A percentile compares a stretch with the other conserved stretches of the same genome.
Conservation (phyloP, 1,139 yeast genomes). For the Keqinozyma sinolaborantium region DNA sequence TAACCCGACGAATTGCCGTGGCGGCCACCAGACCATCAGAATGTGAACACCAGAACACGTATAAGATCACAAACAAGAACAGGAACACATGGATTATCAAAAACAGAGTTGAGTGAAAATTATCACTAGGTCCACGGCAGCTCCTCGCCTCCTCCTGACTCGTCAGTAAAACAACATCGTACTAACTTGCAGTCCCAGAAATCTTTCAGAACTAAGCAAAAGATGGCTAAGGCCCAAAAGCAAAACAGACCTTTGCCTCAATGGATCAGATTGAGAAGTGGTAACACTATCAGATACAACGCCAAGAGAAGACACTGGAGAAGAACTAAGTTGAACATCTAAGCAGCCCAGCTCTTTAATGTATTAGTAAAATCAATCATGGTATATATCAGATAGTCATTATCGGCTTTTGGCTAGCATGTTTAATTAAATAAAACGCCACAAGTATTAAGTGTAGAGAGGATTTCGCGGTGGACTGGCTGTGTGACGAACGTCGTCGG, state of each 20-base stretch:
- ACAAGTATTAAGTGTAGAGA: background rate
- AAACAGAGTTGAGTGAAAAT: too few species aligned
- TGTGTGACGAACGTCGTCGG: too few species aligned
- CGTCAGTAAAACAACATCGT: too few species aligned
- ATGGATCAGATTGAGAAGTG: constrained; percentile 99
- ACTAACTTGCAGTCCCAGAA: constrained; percentile 72
- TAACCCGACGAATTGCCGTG: background rate
- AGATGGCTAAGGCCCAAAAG: constrained; percentile 98
- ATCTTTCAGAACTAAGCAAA: constrained; percentile 97
- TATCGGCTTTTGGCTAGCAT: constrained; percentile 13
- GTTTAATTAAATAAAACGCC: constrained; percentile 13
- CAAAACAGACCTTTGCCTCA: constrained; percentile 99
- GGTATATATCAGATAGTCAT: background rate
- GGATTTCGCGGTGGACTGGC: background rate
- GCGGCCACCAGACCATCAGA: background rate
- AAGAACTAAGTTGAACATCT: constrained; percentile 98
- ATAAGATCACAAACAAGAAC: background rate
- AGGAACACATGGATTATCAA: too few species aligned
- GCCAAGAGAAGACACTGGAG: constrained; percentile 99
- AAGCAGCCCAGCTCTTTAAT: constrained; percentile 32
- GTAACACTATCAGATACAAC: constrained; percentile 97
- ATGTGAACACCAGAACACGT: constrained; percentile 4
- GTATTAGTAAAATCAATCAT: constrained; percentile 1
- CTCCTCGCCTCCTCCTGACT: too few species aligned
- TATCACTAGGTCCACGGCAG: too few species aligned